phyloP scores from a whole-genome alignment of 2,329 filamentous ascomycete genomes.

The Nothophoma quercina region DNA sequence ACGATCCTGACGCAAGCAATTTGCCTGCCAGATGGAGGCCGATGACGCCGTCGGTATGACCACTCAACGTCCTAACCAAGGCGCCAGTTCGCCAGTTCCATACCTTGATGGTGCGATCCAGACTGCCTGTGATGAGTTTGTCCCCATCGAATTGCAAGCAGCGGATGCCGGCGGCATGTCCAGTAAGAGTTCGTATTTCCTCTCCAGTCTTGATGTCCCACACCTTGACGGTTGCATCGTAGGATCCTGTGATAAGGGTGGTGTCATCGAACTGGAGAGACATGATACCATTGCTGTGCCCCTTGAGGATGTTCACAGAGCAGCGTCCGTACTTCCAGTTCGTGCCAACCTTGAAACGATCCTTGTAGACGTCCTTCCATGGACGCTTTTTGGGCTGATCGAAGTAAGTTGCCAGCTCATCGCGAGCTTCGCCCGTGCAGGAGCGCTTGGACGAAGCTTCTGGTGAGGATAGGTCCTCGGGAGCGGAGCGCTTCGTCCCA shows the following conservation, averaged over 20 bases:
- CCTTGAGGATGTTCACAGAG: conserved; percentile 81
- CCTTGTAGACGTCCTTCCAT: conserved; percentile 98
- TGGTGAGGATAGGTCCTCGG: conserved; percentile 34
- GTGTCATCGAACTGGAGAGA: conserved; percentile 84
- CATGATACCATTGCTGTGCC: conserved; percentile 88
- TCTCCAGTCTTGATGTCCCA: conserved; percentile 93
- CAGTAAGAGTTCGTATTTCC: conserved; percentile 82
- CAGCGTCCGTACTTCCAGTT: conserved; percentile 98
- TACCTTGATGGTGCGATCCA: conserved; percentile 87
- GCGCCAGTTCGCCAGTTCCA: conserved; percentile 97
- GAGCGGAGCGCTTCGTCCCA: conserved; percentile 40
- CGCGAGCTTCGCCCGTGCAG: conserved; percentile 39
- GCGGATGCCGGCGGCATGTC: conserved; percentile 83
- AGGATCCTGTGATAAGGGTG: conserved; percentile 91
- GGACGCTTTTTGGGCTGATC: conserved; percentile 64
- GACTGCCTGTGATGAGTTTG: conserved; percentile 87
- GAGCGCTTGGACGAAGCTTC: conserved; percentile 44
- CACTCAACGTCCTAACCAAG: conserved; percentile 80
- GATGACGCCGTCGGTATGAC: conserved; percentile 83
- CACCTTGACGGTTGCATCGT: conserved; percentile 93
- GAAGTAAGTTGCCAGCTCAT: conserved; percentile 57
- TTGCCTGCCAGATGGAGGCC: conserved; percentile 86
- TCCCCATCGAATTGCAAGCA: conserved; percentile 92
- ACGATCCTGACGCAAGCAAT: conserved; percentile 85
- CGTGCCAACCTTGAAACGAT: conserved; percentile 91